Conservation (phyloP, 495 filamentous ascomycete species). For the Endocarpon pusillum region DNA sequence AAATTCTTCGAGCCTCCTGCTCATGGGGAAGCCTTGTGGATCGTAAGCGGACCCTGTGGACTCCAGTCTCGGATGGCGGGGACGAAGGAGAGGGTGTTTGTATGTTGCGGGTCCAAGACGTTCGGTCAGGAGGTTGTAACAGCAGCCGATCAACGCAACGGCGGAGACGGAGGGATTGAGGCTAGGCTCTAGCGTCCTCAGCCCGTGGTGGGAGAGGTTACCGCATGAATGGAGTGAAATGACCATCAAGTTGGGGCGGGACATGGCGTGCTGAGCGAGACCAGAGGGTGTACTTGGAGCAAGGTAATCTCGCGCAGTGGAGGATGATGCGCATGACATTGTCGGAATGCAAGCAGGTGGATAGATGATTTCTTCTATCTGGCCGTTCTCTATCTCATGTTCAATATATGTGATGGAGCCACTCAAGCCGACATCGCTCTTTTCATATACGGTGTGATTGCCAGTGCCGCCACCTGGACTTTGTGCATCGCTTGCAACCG, state of each 20-base stretch:
- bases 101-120: slow-evolving; percentile 71
- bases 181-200: slow-evolving; percentile 57
- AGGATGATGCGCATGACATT: not conserved
- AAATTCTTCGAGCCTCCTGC: slow-evolving; percentile 46
- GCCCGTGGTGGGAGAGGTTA: slow-evolving; percentile 86
- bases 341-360: too few species aligned
- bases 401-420: slow-evolving; percentile 36
- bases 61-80: slow-evolving; percentile 36
- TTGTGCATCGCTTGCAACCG: not conserved
- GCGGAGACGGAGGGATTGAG: slow-evolving; percentile 69
- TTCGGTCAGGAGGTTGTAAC: slow-evolving; percentile 91
- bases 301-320: not conserved
- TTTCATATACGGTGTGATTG: slow-evolving; percentile 20
- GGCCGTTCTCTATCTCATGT: slow-evolving; percentile 44
- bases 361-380: slow-evolving; percentile 59
- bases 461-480: slow-evolving; percentile 3
- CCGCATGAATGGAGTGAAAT: slow-evolving; percentile 94
- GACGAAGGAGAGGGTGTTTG: slow-evolving; percentile 55
- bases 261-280: slow-evolving; percentile 7
- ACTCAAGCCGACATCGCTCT: slow-evolving; percentile 9
- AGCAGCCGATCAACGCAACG: slow-evolving; percentile 90
- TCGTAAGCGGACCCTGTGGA: slow-evolving; percentile 48
- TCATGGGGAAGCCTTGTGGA: slow-evolving; percentile 88
- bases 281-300: not conserved
- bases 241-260: slow-evolving; percentile 48